Evolutionary conservation across 768 basidiomycete genomes (phyloP).

Genomic region (Kwoniella heveanensis): DNA sequence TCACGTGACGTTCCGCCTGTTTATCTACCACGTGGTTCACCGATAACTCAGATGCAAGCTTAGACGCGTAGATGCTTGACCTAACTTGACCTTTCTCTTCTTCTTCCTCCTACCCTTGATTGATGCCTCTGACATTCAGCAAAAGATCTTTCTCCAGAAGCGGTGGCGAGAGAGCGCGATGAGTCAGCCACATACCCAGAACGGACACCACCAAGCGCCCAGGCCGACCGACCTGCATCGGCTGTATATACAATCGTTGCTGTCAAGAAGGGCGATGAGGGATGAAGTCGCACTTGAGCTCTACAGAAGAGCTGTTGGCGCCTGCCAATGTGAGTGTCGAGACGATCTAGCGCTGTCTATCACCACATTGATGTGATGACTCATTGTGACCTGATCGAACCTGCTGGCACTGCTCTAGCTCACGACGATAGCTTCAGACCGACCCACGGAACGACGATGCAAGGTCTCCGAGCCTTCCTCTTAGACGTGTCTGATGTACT

Average conservation of each 20-base stretch:
- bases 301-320: slow-evolving; percentile 44
- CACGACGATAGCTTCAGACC: slow-evolving; percentile 28
- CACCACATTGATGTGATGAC: slow-evolving; percentile 6
- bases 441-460: slow-evolving; percentile 17
- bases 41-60: neutral
- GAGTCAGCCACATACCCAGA: neutral
- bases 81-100: neutral
- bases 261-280: slow-evolving; percentile 40
- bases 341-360: too few species aligned
- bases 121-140: too few species aligned
- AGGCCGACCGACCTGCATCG: slow-evolving; percentile 42
- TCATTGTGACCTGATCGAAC: too few species aligned
- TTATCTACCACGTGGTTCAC: neutral
- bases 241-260: slow-evolving; percentile 45
- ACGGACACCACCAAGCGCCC: neutral
- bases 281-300: slow-evolving; percentile 45
- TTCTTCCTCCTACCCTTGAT: neutral
- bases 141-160: too few species aligned
- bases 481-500: slow-evolving; percentile 35
- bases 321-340: slow-evolving; percentile 37
- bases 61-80: slow-evolving; percentile 8
- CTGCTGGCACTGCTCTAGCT: too few species aligned
- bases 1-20: slow-evolving; percentile 7
- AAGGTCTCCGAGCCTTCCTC: slow-evolving; percentile 32
- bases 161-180: neutral